Base-by-base conservation (phyloP, 164 flowering plant species). In the Magnolia kwangsiensis region DNA sequence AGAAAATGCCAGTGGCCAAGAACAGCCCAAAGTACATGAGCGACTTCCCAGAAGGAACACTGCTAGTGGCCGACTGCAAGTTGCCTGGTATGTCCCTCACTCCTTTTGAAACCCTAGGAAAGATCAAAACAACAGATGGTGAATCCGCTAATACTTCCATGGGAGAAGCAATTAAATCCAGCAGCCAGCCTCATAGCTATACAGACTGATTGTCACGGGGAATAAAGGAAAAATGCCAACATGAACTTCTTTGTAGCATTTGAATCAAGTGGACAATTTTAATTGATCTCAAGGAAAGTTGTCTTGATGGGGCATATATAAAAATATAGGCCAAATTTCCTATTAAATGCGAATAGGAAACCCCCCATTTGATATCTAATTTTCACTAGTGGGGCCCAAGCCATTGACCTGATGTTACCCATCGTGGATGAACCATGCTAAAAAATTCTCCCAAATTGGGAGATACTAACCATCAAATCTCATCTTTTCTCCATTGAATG, bases 11-110 rank as follows among this genome's bases (percentile, higher is more conserved):
- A 76, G 88, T 79, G 10, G 91, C 98, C 75, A 96, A 83, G 79
- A 96, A 74, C 66, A 96, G 75, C 68, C 98, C 97, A 87, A 96
- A 96, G 77, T 96, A 94, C 90, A 94, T 85, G 18, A 96, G 90
- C 78, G 95, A 79, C 78, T 90, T 91, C 77, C 96, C 99, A 69
- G 99, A 94, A 74, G 97, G 95, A 19, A 94, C 89, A 84, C 55
- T 86, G 78, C 91, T 94, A 20, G 97, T 90, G 72, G 98, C 98
- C 75, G 97, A 88, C 76, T 92, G 97, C 1, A 94, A 74, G 80
- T 78, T 96, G 76, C 98, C 99, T 20, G 98, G 97, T 55, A 95
- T 68, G 71, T 93, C 96, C 77, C 90, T 87, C 20, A 96, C 99
- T 70, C 99, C 99, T 85, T 92, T 89, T 11, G 98, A 89, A 78